These are phyloP conservation scores for Scytalidium sp. DNA, from an alignment of 2,329 filamentous ascomycete genomes.

Conservation along the genomic window DNA sequence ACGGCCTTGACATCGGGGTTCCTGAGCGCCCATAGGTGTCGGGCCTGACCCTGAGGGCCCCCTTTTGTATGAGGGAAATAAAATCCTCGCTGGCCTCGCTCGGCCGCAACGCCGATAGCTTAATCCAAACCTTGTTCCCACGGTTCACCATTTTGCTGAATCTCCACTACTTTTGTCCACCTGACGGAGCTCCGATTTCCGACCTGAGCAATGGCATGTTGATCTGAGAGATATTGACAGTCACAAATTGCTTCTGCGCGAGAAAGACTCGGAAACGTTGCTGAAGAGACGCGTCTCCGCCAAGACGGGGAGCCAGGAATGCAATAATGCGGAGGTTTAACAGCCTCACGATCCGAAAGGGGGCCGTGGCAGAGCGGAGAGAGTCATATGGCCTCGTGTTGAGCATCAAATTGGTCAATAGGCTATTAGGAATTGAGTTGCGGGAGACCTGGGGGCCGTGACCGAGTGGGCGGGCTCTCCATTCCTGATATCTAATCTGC, in stretches of 20 bases:
- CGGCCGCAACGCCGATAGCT: background rate
- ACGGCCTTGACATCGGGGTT: background rate
- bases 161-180: background rate
- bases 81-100: background rate
- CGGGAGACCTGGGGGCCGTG: background rate
- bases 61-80: background rate
- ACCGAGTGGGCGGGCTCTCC: background rate
- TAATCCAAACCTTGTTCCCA: background rate
- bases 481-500: background rate
- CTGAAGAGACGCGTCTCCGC: background rate
- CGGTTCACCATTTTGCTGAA: background rate
- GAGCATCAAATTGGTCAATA: no score
- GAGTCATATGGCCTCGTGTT: background rate
- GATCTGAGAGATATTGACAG: background rate
- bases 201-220: background rate
- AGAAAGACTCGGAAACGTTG: background rate
- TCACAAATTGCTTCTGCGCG: background rate
- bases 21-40: background rate
- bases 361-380: background rate
- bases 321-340: background rate
- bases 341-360: background rate
- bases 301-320: background rate
- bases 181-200: background rate
- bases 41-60: no score
- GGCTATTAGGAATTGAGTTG: background rate